Percentiles rank a stretch among this genome's conserved stretches.
Evolutionary conservation across 2,329 filamentous ascomycete species (phyloP).

Genomic region (Eutypa lata): DNA sequence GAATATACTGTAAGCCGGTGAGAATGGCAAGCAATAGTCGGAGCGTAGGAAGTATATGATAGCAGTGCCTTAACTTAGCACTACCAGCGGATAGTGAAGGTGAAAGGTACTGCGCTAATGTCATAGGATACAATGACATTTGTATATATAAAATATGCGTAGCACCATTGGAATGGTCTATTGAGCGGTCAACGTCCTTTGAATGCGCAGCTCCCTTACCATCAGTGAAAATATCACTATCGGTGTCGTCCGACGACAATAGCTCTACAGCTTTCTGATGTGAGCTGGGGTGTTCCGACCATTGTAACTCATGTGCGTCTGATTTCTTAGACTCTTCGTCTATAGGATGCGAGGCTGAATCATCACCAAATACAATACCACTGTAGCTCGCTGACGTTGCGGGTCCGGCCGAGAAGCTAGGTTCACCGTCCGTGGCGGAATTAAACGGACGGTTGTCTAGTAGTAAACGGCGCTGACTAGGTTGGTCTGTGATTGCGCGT

Average conservation of each 20-base stretch:
- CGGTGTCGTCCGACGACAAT: constrained; percentile 10
- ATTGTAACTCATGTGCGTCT: constrained; percentile 10
- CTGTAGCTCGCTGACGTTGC: constrained; percentile 3
- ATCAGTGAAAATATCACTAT: constrained; percentile 26
- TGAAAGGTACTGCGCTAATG: constrained; percentile 55
- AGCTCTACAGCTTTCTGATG: constrained; percentile 23
- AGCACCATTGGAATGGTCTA: constrained; percentile 18
- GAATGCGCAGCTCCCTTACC: constrained; percentile 17
- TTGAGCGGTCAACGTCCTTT: constrained; percentile 27
- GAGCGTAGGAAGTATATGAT: constrained; percentile 57
- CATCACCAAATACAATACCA: constrained; percentile 20
- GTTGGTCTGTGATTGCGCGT: background rate
- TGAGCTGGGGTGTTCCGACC: constrained; percentile 35
- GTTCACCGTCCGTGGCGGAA: constrained; percentile 3
- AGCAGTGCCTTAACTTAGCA: constrained; percentile 47
- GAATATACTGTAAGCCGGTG: constrained; percentile 61
- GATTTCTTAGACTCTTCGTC: background rate
- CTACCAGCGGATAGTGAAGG: constrained; percentile 24
- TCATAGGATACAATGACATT: constrained; percentile 65
- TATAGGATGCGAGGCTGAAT: constrained; percentile 9
- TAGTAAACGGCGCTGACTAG: background rate
- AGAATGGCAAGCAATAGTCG: constrained; percentile 55
- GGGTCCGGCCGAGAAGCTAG: background rate
- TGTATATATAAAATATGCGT: constrained; percentile 61
- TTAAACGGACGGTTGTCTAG: background rate